A percentile compares a stretch with the other conserved stretches of the same genome.
These are phyloP conservation scores for Sorghum bicolor DNA, from an alignment of 176 grass and related monocot genomes.

Conservation along the genomic window DNA sequence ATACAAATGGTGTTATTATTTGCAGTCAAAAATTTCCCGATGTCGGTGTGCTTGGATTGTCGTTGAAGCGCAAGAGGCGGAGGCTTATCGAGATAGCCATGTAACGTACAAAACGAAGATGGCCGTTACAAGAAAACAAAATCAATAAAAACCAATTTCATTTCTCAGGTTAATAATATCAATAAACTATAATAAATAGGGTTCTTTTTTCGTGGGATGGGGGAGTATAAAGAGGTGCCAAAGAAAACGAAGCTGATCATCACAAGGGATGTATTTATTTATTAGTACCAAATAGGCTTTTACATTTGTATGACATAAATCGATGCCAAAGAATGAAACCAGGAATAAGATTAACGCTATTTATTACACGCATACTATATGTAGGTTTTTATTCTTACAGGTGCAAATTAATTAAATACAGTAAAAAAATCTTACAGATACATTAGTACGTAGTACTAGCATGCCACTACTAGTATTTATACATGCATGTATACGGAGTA, in stretches of 20 bases:
- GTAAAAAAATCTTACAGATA: neutral
- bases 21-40: too few relatives aligned
- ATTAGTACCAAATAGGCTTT: neutral
- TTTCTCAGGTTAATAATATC: neutral
- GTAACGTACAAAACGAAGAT: neutral
- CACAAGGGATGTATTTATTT: neutral
- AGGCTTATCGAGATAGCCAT: too few relatives aligned
- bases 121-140: neutral
- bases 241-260: neutral
- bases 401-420: neutral
- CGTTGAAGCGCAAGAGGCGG: too few relatives aligned
- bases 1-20: too few relatives aligned
- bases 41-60: too few relatives aligned
- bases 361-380: conserved; percentile 8
- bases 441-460: neutral
- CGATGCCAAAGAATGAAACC: neutral
- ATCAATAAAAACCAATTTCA: neutral
- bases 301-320: neutral
- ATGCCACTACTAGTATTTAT: neutral
- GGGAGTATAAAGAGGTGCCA: neutral
- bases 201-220: neutral
- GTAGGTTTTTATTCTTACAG: neutral
- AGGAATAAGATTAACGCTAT: neutral
- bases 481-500: neutral
- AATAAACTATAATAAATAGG: neutral